Conservation (phyloP, 192 early-diverging fungal genomes). For the Phlyctochytrium bullatum region DNA sequence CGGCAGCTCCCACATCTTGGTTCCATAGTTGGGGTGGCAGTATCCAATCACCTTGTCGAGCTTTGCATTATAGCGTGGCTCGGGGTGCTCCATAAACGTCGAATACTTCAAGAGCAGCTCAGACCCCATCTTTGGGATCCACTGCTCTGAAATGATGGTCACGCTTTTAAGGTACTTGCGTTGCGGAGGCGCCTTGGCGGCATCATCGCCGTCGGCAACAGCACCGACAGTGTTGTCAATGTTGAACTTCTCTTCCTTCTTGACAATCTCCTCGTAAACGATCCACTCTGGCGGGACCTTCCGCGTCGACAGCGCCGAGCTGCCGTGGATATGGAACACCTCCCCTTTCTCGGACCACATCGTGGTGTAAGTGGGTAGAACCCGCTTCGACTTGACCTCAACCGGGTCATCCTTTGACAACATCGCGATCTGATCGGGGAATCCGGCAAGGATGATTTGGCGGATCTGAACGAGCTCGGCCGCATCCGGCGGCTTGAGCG, state of each 20-base stretch:
- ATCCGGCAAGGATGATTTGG: constrained; percentile 86
- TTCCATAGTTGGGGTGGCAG: constrained; percentile 45
- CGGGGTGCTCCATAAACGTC: constrained; percentile 74
- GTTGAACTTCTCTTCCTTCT: constrained; percentile 44
- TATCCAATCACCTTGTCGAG: constrained; percentile 43
- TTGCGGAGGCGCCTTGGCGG: constrained; percentile 28
- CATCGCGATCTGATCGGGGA: constrained; percentile 89
- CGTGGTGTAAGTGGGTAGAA: constrained; percentile 46
- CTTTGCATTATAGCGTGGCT: constrained; percentile 57
- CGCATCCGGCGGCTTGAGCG: constrained; percentile 43
- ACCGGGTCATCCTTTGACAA: constrained; percentile 37
- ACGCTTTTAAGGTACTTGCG: constrained; percentile 69
- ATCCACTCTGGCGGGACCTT: constrained; percentile 50
- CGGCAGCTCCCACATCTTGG: constrained; percentile 54
- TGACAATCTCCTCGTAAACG: constrained; percentile 53
- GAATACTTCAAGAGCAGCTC: constrained; percentile 69
- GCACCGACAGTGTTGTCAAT: constrained; percentile 50
- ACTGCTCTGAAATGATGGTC: constrained; percentile 71
- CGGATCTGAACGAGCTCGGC: constrained; percentile 68
- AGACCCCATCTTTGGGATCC: constrained; percentile 75
- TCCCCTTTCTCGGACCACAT: constrained; percentile 54
- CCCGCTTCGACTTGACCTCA: constrained; percentile 29
- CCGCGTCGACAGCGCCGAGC: constrained; percentile 34
- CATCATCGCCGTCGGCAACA: constrained; percentile 50
- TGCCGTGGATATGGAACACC: constrained; percentile 57